Base-by-base conservation (phyloP, 2,329 filamentous ascomycete genomes). In the Aspergillus vadensis region DNA sequence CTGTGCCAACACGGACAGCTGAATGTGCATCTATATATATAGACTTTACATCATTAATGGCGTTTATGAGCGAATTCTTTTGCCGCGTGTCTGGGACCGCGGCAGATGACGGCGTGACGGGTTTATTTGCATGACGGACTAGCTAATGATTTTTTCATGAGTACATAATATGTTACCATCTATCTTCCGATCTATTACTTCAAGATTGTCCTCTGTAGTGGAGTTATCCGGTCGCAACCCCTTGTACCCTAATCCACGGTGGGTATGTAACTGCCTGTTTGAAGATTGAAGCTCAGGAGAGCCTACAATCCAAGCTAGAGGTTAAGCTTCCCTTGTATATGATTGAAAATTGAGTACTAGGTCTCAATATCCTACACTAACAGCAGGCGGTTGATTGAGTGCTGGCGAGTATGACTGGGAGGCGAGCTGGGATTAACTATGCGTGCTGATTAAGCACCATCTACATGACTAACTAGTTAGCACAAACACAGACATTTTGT, bases 1-100 rank as follows among this genome's bases (percentile, higher is more conserved):
- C 8, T 72, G 70, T 44, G 69, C 68, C 17, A 72, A 70, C 27
- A 64, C 53, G 10, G 53, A 55, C 38, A 41, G 52, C 38, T 55
- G 32, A 47, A 43, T 21, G 3, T 14, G 52, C 19, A 19, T 43
- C 4, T 14, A 15, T 47, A 36, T 36, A 14, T 14, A 9, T 47
- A 36, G 12, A 14, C 32, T 32, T 14, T 6, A 27, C 10, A 19
- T 10, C 27, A 10, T 19, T 55, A 15, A 55, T 39, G 53, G 43
- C 50, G 47, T 50, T 50, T 50, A 50, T 50, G 47, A 50, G 47
- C 47, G 47, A 30, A 25, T 17, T 12, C 15, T 27, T 27, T 30
- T 25, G 25, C 15, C 14, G 47, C 25, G 15, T n/a, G 47, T 50
- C 47, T 10, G 47, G 47, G 47, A 50, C 47, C 15, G 25, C 47